Evolutionary conservation across 2,329 filamentous ascomycete genomes (phyloP).

Genomic region (Esteya vermicola): DNA sequence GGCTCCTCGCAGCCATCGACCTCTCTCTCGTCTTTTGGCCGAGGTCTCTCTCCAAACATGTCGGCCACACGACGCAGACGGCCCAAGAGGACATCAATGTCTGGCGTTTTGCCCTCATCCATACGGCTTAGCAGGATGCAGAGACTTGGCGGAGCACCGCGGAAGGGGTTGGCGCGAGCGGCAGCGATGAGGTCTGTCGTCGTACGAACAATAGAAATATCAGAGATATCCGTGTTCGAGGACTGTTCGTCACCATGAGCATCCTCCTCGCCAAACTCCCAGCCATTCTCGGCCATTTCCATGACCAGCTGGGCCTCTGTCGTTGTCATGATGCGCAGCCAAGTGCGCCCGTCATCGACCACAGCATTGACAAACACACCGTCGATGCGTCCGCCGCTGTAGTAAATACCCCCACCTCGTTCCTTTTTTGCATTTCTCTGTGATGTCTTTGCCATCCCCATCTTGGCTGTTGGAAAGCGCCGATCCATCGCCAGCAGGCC

Average conservation of each 20-base stretch:
- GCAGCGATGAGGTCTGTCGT: conserved; percentile 16
- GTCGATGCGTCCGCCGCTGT: conserved; percentile 2
- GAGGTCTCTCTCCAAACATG: conserved; percentile 6
- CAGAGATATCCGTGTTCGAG: conserved; percentile 7
- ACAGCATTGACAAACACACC: conserved; percentile 17
- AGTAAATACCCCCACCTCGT: not conserved
- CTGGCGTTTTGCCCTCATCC: conserved; percentile 11
- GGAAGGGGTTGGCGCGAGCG: conserved; percentile 14
- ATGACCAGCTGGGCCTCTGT: conserved; percentile 15
- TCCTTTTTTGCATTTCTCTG: not conserved
- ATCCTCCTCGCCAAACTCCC: conserved; percentile 12
- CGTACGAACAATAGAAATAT: conserved; percentile 14
- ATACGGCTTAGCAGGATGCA: conserved; percentile 16
- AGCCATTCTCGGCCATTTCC: conserved; percentile 19
- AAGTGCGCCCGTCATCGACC: conserved; percentile 18
- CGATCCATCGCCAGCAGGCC: conserved; percentile 16
- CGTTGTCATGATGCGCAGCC: conserved; percentile 20
- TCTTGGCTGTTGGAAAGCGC: too few species aligned
- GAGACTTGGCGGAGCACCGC: conserved; percentile 13
- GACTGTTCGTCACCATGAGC: conserved; percentile 6
- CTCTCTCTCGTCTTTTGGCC: too few species aligned
- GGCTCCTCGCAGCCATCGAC: too few species aligned
- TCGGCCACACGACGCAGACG: conserved; percentile 12
- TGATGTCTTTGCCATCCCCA: too few species aligned
- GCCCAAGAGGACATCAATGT: conserved; percentile 15